Percentiles rank a stretch among this genome's conserved stretches.
Conservation (phyloP, 352 stramenopile species). For the Phytophthora pseudosyringae region DNA sequence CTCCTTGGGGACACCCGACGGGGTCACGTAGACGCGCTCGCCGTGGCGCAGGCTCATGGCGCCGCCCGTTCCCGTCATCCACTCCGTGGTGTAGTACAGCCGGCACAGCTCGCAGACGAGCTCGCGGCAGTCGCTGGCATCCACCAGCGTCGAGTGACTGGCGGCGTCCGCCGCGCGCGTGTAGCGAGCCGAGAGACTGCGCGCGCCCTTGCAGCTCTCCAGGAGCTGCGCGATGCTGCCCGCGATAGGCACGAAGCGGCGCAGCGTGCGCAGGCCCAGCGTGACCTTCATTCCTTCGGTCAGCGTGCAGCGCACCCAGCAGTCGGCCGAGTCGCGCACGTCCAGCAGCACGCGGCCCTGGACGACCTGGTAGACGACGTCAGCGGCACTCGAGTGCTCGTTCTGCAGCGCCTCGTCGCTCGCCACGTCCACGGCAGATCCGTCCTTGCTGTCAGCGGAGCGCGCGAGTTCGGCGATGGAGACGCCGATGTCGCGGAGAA, state of each 20-base stretch:
- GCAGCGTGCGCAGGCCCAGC: constrained; percentile 36
- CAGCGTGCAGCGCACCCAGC: constrained; percentile 69
- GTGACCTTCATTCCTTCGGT: constrained; percentile 41
- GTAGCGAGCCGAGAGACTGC: constrained; percentile 45
- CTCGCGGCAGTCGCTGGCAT: constrained; percentile 52
- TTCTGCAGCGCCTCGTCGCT: constrained; percentile 34
- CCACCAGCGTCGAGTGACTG: constrained; percentile 42
- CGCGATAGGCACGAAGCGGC: constrained; percentile 50
- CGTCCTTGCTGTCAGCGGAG: not conserved
- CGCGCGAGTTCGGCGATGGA: constrained; percentile 16
- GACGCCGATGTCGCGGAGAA: constrained; percentile 65
- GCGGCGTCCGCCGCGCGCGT: constrained; percentile 48
- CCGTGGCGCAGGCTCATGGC: constrained; percentile 93
- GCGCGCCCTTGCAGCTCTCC: constrained; percentile 1
- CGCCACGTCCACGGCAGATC: constrained; percentile 18
- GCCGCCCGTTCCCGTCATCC: constrained; percentile 95
- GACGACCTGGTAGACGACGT: constrained; percentile 46
- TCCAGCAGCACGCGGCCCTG: constrained; percentile 60
- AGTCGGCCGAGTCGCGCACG: constrained; percentile 73
- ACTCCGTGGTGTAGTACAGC: constrained; percentile 86
- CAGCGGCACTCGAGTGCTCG: constrained; percentile 54
- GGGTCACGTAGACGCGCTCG: constrained; percentile 95
- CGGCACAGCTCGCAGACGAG: constrained; percentile 78
- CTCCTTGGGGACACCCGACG: constrained; percentile 97
- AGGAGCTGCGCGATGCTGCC: constrained; percentile 30